phyloP scores from a whole-genome alignment of 192 early-diverging fungal genomes.

The Backusella australiensis region DNA sequence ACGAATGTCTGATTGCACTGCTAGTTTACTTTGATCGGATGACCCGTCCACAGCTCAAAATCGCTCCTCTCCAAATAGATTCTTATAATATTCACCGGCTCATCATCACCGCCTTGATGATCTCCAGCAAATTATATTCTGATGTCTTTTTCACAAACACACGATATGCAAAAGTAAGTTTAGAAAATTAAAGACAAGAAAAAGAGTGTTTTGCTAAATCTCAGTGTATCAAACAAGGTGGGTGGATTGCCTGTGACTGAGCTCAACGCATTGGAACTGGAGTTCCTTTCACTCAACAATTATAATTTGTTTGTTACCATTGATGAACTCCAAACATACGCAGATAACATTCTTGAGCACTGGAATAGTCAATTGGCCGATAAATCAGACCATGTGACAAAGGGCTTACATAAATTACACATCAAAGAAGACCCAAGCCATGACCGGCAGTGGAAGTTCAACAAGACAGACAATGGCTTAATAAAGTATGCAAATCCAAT shows the following conservation, averaged over 20 bases:
- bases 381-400: conserved; percentile 3
- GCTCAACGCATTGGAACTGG: conserved; percentile 85
- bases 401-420: neutral
- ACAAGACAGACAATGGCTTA: neutral
- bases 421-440: neutral
- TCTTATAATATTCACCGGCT: conserved; percentile 91
- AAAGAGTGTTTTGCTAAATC: too few species aligned
- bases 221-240: conserved; percentile 37
- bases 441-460: neutral
- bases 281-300: conserved; percentile 79
- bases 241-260: conserved; percentile 85
- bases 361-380: conserved; percentile 47
- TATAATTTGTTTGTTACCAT: conserved; percentile 76
- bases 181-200: neutral
- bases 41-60: conserved; percentile 62
- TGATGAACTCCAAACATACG: conserved; percentile 78
- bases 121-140: conserved; percentile 85
- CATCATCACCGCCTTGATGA: conserved; percentile 85
- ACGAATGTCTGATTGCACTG: conserved; percentile 85
- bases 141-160: conserved; percentile 95
- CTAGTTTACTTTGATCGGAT: conserved; percentile 91
- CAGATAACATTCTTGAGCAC: conserved; percentile 66
- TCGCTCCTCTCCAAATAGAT: conserved; percentile 66
- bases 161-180: conserved; percentile 72
- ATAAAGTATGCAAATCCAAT: neutral